Base-by-base conservation (phyloP, 306 rosid genomes). In the Dryas drummondii region DNA sequence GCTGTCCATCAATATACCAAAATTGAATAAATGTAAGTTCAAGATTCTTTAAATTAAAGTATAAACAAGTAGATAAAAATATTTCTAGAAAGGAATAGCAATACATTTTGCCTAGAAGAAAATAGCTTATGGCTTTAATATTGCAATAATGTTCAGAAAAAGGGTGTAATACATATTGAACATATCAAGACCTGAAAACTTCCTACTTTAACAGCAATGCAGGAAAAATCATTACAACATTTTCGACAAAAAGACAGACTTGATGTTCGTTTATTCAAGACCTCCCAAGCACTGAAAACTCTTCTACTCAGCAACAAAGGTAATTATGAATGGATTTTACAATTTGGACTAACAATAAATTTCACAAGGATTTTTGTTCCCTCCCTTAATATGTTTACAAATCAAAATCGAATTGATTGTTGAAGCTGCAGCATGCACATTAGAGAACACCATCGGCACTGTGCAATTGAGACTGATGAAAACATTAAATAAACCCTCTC, bases 291-390 rank as follows among this genome's bases (percentile, higher is more conserved):
- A 75, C 46, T 77, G 51, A 73, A 11, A 75, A 79, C 70, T 64
- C 19, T 55, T 82, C 78, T 76, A 67, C 70, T 73, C 66, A 58
- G 74, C 72, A 66, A 71, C 13, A 81, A 27, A 44, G 76, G 17
- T 73, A 60, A 78, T 77, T 75, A 72, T 66, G 56, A 85, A 87
- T 72, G 73, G 79, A 78, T 81, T 82, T 80, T 84, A 83, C 91
- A 81, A 45, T 55, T 77, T 57, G 56, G 77, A 77, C 58, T 53
- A 66, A 80, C 62, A 44, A 81, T 49, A 66, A 78, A 71, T 64
- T 75, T 68, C 79, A 72, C 81, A 76, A 73, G 40, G 68, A 44
- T 48, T 26, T 65, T 14, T 79, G 69, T 67, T 75, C 40, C 46
- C 66, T 32, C 45, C 76, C 58, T 62, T 67, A 60, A 47, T 57